A percentile compares a stretch with the other conserved stretches of the same genome.
Evolutionary conservation across 352 stramenopile genomes (phyloP).

Genomic region (Elongisporangium prolatum): DNA sequence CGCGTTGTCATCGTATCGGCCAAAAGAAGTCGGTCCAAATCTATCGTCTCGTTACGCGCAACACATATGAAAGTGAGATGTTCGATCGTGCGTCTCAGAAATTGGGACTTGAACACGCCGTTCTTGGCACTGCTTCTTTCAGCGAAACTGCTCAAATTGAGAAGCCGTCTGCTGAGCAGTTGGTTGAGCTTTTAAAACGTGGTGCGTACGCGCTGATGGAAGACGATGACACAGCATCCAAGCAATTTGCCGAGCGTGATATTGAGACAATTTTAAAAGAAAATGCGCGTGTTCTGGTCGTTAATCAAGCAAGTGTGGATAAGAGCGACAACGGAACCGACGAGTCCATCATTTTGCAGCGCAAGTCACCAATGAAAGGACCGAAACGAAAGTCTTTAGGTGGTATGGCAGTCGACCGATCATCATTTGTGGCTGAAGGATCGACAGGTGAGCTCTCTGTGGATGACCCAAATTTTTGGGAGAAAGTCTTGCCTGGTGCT

Average conservation of each 20-base stretch:
- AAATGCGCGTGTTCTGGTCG: constrained; percentile 73
- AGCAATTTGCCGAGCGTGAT: constrained; percentile 92
- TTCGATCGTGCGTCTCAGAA: constrained; percentile 98
- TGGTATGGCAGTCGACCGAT: constrained; percentile 80
- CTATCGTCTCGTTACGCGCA: constrained; percentile 96
- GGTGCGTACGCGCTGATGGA: constrained; percentile 98
- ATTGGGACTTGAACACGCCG: constrained; percentile 97
- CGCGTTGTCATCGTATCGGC: constrained; percentile 96
- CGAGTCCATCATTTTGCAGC: constrained; percentile 13
- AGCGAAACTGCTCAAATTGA: constrained; percentile 86
- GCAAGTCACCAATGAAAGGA: constrained; percentile 45
- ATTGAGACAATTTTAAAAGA: constrained; percentile 96
- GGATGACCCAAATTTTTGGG: constrained; percentile 96
- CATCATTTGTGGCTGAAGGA: constrained; percentile 90
- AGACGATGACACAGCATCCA: constrained; percentile 92
- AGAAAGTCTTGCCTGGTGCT: constrained; percentile 86
- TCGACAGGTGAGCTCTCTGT: constrained; percentile 90
- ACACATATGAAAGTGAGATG: constrained; percentile 99
- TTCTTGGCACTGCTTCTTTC: constrained; percentile 94
- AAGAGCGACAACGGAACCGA: constrained; percentile 26
- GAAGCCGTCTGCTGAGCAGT: constrained; percentile 86
- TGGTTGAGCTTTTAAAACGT: constrained; percentile 97
- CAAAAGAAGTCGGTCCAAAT: constrained; percentile 98
- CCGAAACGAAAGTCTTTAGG: constrained; percentile 69
- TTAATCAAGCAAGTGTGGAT: constrained; percentile 21